A percentile compares a stretch with the other conserved stretches of the same genome.
These are phyloP conservation scores for Gastrolobium bilobum DNA, from an alignment of 306 rosid species.

Conservation along the genomic window DNA sequence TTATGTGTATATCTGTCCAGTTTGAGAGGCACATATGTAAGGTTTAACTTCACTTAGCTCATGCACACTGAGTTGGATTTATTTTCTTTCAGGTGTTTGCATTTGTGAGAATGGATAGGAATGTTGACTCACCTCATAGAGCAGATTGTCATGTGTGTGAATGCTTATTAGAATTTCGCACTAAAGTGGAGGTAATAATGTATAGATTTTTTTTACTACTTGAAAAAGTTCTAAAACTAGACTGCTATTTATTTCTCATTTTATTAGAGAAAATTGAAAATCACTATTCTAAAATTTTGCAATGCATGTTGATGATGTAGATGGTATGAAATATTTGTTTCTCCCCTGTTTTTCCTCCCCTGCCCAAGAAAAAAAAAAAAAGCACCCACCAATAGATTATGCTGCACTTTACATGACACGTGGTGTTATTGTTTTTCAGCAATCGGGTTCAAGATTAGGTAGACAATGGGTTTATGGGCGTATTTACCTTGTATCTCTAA, in stretches of 20 bases:
- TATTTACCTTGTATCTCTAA: slow-evolving; percentile 75
- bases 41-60: slow-evolving; percentile 26
- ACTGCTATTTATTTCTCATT: slow-evolving; percentile 6
- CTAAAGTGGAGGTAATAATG: slow-evolving; percentile 80
- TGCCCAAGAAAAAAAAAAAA: neutral
- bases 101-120: slow-evolving; percentile 73
- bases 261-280: neutral
- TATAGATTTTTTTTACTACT: slow-evolving; percentile 35
- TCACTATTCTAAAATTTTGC: slow-evolving; percentile 7
- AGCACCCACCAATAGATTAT: neutral
- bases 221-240: slow-evolving; percentile 15
- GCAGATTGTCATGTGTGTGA: slow-evolving; percentile 95
- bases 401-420: slow-evolving; percentile 33
- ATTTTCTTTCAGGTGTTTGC: slow-evolving; percentile 84
- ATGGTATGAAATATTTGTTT: neutral
- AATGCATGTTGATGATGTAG: slow-evolving; percentile 9
- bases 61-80: slow-evolving; percentile 29
- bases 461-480: slow-evolving; percentile 93
- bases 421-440: slow-evolving; percentile 59
- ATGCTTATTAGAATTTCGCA: slow-evolving; percentile 78
- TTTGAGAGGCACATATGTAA: slow-evolving; percentile 1
- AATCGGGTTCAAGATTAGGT: slow-evolving; percentile 67
- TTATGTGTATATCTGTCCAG: slow-evolving; percentile 27
- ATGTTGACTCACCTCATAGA: slow-evolving; percentile 76
- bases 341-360: neutral